Conservation (phyloP, 2,329 filamentous ascomycete species). For the Gnomoniopsis sp. region DNA sequence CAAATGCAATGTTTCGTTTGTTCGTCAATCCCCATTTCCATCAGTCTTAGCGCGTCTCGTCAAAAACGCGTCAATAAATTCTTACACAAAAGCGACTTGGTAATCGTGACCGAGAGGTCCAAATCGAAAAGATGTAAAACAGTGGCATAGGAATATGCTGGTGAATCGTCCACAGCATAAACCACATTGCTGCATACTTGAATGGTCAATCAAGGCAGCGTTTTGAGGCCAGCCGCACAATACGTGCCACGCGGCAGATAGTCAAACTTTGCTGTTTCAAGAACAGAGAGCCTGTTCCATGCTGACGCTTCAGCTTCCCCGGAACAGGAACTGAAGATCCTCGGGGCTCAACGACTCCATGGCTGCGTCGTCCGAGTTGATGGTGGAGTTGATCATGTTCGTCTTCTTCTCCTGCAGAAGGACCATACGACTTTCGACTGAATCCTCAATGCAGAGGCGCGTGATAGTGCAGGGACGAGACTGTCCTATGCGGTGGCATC, state of each 20-base stretch:
- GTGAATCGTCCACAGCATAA: neutral
- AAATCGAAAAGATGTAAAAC: neutral
- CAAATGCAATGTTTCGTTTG: neutral
- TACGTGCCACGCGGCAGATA: neutral
- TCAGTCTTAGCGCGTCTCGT: neutral
- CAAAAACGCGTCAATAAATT: neutral
- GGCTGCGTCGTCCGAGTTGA: slow-evolving; percentile 87
- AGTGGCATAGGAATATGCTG: no score
- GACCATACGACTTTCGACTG: slow-evolving; percentile 93
- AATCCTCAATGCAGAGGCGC: slow-evolving; percentile 92
- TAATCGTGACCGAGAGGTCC: neutral
- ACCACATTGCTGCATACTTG: neutral
- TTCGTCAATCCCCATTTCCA: neutral
- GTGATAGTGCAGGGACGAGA: slow-evolving; percentile 92
- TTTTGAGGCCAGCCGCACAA: neutral
- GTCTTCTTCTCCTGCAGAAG: slow-evolving; percentile 98
- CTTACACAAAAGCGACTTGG: neutral
- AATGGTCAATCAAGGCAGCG: neutral
- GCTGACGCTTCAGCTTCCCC: slow-evolving; percentile 44
- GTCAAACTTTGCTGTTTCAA: neutral
- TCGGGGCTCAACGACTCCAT: slow-evolving; percentile 88
- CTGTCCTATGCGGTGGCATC: slow-evolving; percentile 93
- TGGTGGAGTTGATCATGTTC: slow-evolving; percentile 94
- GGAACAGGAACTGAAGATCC: slow-evolving; percentile 96
- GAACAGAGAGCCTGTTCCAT: neutral